Percentiles rank a stretch among this genome's conserved stretches.
Conservation (phyloP, 2,329 filamentous ascomycete species). For the Calonectria leucothoes region DNA sequence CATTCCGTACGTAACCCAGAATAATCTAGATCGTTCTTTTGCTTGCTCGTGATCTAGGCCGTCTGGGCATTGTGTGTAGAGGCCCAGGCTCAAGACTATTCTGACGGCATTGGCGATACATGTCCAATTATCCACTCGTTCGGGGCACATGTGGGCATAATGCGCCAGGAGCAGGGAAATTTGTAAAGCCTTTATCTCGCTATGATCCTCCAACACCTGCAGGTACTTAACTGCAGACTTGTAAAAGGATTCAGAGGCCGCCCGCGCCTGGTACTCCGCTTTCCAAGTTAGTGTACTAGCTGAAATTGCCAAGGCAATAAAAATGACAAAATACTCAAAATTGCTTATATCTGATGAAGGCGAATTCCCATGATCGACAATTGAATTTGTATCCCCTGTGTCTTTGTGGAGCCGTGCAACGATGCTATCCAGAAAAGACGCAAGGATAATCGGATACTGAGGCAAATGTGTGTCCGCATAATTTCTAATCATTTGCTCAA, state of each 20-base stretch:
- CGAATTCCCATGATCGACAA: neutral
- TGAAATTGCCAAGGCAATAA: neutral
- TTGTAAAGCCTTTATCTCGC: neutral
- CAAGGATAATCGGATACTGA: neutral
- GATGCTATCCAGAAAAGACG: neutral
- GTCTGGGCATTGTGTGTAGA: neutral
- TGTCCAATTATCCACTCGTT: neutral
- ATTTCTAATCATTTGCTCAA: neutral
- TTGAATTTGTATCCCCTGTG: neutral
- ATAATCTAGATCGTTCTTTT: neutral
- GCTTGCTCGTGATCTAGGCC: neutral
- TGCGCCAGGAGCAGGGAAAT: neutral
- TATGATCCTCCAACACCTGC: neutral
- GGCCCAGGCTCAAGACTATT: neutral
- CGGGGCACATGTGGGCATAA: conserved; percentile 1
- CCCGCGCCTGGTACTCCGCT: neutral
- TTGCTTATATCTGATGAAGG: neutral
- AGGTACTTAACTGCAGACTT: neutral
- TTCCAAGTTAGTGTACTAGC: neutral
- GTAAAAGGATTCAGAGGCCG: neutral
- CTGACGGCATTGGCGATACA: conserved; percentile 1
- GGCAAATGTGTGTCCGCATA: neutral
- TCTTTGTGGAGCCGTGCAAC: neutral
- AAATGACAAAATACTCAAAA: neutral
- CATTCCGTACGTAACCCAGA: conserved; percentile 3